Conservation (phyloP, 2,329 filamentous ascomycete genomes). For the Coniochaeta hoffmannii region DNA sequence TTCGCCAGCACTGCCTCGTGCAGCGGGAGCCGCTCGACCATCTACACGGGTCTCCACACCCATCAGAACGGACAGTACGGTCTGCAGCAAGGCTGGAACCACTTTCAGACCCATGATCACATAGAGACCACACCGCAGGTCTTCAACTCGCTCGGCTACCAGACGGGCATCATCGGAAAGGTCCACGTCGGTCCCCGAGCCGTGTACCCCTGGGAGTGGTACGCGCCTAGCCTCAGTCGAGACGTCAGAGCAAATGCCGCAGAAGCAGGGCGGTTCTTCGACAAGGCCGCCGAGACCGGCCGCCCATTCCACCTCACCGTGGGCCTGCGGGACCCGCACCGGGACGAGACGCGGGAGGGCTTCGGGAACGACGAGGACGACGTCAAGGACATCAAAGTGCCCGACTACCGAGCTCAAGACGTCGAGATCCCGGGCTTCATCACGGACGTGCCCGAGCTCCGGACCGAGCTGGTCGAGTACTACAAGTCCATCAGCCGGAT, state of each 20-base stretch:
- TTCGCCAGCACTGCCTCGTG: constrained; percentile 40
- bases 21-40: constrained; percentile 35
- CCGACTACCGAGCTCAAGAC: constrained; percentile 19
- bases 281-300: constrained; percentile 18
- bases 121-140: constrained; percentile 32
- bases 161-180: constrained; percentile 39
- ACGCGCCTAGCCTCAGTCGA: constrained; percentile 31
- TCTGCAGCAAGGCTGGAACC: constrained; percentile 25
- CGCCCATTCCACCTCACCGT: constrained; percentile 37
- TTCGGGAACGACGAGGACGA: constrained; percentile 34
- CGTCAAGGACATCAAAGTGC: constrained; percentile 13
- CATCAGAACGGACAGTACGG: constrained; percentile 42
- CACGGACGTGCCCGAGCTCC: constrained; percentile 29
- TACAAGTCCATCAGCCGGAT: constrained; percentile 31
- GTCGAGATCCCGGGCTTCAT: constrained; percentile 33
- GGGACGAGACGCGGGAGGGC: constrained; percentile 29
- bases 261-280: constrained; percentile 23
- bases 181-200: constrained; percentile 35
- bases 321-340: constrained; percentile 38
- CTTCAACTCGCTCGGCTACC: constrained; percentile 31
- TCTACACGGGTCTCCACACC: constrained; percentile 42
- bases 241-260: constrained; percentile 34
- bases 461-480: constrained; percentile 35
- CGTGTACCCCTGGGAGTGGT: constrained; percentile 33
- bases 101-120: constrained; percentile 36